Base-by-base conservation (phyloP, 31 red algal genomes). In the Odonthalia washingtoniensis region DNA sequence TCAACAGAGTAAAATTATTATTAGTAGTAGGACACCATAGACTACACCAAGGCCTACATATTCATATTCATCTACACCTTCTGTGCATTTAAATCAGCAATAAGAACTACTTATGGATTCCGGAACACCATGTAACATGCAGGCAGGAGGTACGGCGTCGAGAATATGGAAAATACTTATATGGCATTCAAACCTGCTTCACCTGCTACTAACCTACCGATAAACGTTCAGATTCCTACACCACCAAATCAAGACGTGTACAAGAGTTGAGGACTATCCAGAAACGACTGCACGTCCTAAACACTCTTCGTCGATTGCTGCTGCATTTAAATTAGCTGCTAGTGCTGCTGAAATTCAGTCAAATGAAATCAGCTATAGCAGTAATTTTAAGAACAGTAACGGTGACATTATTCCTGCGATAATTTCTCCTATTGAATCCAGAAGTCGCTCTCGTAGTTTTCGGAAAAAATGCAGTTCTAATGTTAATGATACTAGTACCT, bases 241-340 rank as follows among this genome's bases (percentile, higher is more conserved):
- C 87, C 87, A 17, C 87, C 87, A 4, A 77, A 24, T 4, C 87
- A 82, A n/a, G 87, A 81, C 33, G 89, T 92, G 33, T 80, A 85
- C 82, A 30, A 78, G 67, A 30, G 89, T 92, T 1, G 72, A 92
- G 16, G 89, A 92, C 40, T 82, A 82, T 31, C 89, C 89, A 1
- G 89, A 41, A 31, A 92, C 82, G 28, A 81, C 89, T 4, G 89
- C 82, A 4, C 31, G 82, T 34, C 53, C 81, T n/a, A 49, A 85
- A 72, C 72, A 72, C 0, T 34, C 87, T 30, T 77, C 77, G 4
- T 46, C 69, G 32, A 69, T 65, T 77, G 42, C 80, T 33, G 89
- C 89, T 28, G 89, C 81, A 0, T 91, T 85, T 80, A 78, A 91
- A 78, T 73, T 74, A 16, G 89, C 89, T 17, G 65, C 33, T 37